Base-by-base conservation (phyloP, 148 eudicot species). In the Drosera capensis region DNA sequence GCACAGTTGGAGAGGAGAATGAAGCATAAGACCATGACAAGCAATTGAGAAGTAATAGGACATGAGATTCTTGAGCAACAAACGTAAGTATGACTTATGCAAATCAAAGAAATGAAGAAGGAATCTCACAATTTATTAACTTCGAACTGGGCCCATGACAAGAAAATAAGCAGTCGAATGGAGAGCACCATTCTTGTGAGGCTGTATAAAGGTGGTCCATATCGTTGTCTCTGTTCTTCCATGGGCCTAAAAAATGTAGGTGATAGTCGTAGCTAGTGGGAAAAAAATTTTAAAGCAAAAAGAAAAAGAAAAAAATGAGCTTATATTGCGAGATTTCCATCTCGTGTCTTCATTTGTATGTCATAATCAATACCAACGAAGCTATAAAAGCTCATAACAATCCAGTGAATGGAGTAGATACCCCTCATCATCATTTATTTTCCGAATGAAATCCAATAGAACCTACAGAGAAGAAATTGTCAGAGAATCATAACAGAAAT, bases 381-480 rank as follows among this genome's bases (percentile, higher is more conserved):
- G n/a, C n/a, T n/a, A n/a, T n/a, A n/a, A n/a, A n/a, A n/a, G n/a
- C n/a, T n/a, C n/a, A n/a, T n/a, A n/a, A n/a, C n/a, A n/a, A n/a
- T n/a, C n/a, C n/a, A 46, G 20, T 8, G 5, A 18, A 41, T 29
- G n/a, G n/a, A 14, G 13, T 20, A 23, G n/a, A 55, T 84, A 90
- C 99, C 99, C 99, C 15, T 90, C 79, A 53, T 90, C 99, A 66
- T 90, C 99, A 62, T 90, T 90, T 55, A 90, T 71, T 64, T 81
- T 70, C 52, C 74, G 81, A 68, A 90, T 65, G 56, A 90, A 90
- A 66, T 90, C 95, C 68, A 90, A 73, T 42, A 90, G 73, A 64
- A 90, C 99, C 99, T 90, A 71, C 73, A 70, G 26, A 52, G 43
- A 41, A 35, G 25, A 48, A 52, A 51, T 25, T 11, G 45, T 41